Base-by-base conservation (phyloP, 176 grass and related monocot genomes). In the Rhynchospora pubera region DNA sequence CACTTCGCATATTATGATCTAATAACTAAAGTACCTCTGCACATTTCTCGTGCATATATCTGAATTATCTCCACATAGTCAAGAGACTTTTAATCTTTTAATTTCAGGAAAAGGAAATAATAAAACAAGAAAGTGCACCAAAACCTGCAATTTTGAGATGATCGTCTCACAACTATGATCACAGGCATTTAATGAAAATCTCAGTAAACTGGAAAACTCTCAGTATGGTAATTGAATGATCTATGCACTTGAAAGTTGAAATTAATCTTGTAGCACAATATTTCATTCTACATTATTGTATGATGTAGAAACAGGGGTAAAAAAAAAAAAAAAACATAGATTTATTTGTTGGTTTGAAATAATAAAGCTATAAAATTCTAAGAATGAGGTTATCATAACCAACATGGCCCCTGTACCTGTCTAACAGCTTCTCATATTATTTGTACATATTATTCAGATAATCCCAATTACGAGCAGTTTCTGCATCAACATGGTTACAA, bases 341-440 rank as follows among this genome's bases (percentile, higher is more conserved):
- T 60, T 57, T 45, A 23, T 62, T 9, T 67, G 60, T 43, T 56
- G 0, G 5, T 64, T 30, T 46, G 24, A 81, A 50, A 82, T 14
- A 50, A 85, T 50, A 59, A 48, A 19, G 65, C 87, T 87, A 94
- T 62, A 94, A 32, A 87, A 94, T 82, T 80, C 90, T 92, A 68
- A 94, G 85, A 61, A 64, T 43, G 16, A 92, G 90, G 15, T 91
- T 48, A 0, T 86, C 83, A 80, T 94, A 94, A 80, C 90, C 95
- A 71, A 59, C 61, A 89, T 70, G 93, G 2, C 5, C 39, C 84
- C 91, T 98, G 89, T 94, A 89, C 83, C 89, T 98, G 19, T 93
- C 83, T 0, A 93, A 93, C 3, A 98, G 67, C 45, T 90, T 90
- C 88, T 90, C 89, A n/a, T 51, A 94, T 62, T 2, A 90, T 53